These are phyloP conservation scores for Sporothrix dimorphospora DNA, from an alignment of 2,329 filamentous ascomycete species.

Conservation along the genomic window DNA sequence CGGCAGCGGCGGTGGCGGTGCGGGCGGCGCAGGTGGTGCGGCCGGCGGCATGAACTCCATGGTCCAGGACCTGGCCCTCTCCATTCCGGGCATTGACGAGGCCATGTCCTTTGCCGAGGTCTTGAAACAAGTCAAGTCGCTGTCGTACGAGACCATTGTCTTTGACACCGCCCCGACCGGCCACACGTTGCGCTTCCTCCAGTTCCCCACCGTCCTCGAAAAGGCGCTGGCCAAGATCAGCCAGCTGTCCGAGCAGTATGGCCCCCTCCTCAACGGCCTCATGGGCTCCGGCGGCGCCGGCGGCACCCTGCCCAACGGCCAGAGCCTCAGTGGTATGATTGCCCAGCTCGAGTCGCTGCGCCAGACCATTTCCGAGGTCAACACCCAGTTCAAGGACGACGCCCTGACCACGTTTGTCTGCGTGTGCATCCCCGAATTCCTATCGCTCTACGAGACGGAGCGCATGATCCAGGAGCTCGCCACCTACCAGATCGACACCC, in stretches of 20 bases:
- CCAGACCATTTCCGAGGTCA: conserved; percentile 92
- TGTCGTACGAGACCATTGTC: conserved; percentile 98
- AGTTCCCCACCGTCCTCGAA: conserved; percentile 97
- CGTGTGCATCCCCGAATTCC: conserved; percentile 96
- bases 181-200: conserved; percentile 96
- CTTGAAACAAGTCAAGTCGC: conserved; percentile 97
- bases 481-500: conserved; percentile 91
- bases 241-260: conserved; percentile 91
- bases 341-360: conserved; percentile 92
- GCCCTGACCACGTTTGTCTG: conserved; percentile 96
- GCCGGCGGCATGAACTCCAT: conserved; percentile 75
- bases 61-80: conserved; percentile 98
- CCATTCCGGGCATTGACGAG: conserved; percentile 97
- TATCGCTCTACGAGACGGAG: conserved; percentile 97
- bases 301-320: conserved; percentile 76
- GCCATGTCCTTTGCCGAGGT: conserved; percentile 99
- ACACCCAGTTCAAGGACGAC: conserved; percentile 96
- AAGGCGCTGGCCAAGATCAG: conserved; percentile 98
- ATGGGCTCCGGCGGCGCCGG: conserved; percentile 68
- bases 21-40: conserved; percentile 62
- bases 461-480: conserved; percentile 99
- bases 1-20: conserved; percentile 51
- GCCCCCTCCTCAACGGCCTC: conserved; percentile 91
- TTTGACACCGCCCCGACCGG: conserved; percentile 98
- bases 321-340: conserved; percentile 88